A percentile compares a stretch with the other conserved stretches of the same genome.
Evolutionary conservation across 192 early-diverging fungal genomes (phyloP).

Genomic region (Umbelopsis sp.): DNA sequence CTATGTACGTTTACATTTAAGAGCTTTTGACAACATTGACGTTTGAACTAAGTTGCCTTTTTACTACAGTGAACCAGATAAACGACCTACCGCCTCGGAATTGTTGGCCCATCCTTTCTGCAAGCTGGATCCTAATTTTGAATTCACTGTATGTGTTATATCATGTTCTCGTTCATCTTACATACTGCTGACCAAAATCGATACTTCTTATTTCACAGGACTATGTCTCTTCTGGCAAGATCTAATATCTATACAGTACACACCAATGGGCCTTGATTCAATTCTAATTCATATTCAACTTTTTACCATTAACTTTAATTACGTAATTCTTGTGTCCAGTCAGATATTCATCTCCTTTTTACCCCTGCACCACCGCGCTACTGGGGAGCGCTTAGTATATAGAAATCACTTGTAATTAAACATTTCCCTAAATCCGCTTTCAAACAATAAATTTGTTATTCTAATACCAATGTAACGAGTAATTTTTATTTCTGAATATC

Average conservation of each 20-base stretch:
- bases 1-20: conserved; percentile 49
- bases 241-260: background rate
- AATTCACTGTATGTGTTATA: conserved; percentile 43
- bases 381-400: conserved; percentile 2
- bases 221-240: conserved; percentile 9
- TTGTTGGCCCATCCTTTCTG: conserved; percentile 73
- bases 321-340: background rate
- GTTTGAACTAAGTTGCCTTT: background rate
- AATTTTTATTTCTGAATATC: background rate
- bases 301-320: background rate
- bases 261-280: too few species aligned
- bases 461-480: background rate
- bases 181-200: background rate
- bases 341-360: background rate
- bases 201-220: conserved; percentile 6
- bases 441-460: background rate
- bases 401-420: conserved; percentile 7
- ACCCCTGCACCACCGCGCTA: background rate
- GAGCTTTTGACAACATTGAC: background rate
- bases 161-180: background rate
- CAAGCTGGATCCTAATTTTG: conserved; percentile 46
- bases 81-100: conserved; percentile 75
- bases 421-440: too few species aligned
- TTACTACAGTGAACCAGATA: conserved; percentile 66
- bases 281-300: background rate